Evolutionary conservation across 441 rosid genomes (phyloP).

Genomic region (Brassica hybrid): DNA sequence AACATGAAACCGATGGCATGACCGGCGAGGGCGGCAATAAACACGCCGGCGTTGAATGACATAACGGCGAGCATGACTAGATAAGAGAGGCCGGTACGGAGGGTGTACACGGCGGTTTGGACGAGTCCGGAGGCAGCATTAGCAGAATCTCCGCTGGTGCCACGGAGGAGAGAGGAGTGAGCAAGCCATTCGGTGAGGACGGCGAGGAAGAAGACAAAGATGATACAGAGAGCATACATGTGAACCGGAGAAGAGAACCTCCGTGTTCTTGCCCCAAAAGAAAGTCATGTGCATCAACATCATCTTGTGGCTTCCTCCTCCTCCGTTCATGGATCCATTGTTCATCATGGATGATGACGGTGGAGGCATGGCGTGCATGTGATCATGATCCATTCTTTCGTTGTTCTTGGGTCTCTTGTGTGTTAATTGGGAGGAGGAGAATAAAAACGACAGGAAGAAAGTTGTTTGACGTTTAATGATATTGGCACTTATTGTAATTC

Average conservation of each 20-base stretch:
- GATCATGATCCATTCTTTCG: constrained; percentile 36
- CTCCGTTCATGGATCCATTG: constrained; percentile 44
- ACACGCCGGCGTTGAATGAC: constrained; percentile 72
- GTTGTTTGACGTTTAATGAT: constrained; percentile 16
- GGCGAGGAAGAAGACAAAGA: constrained; percentile 50
- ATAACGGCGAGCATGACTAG: constrained; percentile 71
- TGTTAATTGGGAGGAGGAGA: constrained; percentile 20
- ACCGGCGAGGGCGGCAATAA: constrained; percentile 60
- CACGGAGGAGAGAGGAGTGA: constrained; percentile 38
- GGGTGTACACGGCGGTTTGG: constrained; percentile 52
- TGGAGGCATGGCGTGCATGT: constrained; percentile 43
- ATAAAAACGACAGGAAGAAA: neutral
- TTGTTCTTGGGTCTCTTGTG: constrained; percentile 31
- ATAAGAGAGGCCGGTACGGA: constrained; percentile 54
- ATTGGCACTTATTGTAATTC: constrained; percentile 26
- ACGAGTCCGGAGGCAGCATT: constrained; percentile 43
- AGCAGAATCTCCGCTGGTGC: constrained; percentile 41
- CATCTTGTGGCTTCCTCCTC: constrained; percentile 32
- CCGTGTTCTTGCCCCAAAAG: constrained; percentile 60
- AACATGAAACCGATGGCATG: constrained; percentile 59
- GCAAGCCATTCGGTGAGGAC: constrained; percentile 60
- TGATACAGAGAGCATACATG: constrained; percentile 61
- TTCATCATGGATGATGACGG: constrained; percentile 43
- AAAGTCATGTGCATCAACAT: constrained; percentile 70
- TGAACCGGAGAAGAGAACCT: constrained; percentile 60